Evolutionary conservation across 768 basidiomycete genomes (phyloP).

Genomic region (Favolaschia claudopus): DNA sequence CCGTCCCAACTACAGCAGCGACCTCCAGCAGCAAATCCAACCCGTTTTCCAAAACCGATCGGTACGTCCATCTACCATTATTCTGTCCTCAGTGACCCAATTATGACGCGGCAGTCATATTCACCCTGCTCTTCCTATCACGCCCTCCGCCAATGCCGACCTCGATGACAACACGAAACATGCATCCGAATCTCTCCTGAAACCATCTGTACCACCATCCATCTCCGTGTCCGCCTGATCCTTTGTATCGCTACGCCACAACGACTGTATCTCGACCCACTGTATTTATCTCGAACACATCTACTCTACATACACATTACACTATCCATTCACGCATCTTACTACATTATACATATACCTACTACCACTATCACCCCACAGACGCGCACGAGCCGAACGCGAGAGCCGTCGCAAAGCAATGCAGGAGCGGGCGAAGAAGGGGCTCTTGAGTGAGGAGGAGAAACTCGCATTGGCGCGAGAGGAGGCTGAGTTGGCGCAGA

Average conservation of each 20-base stretch:
- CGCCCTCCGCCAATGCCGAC: constrained; percentile 29
- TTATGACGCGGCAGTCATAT: constrained; percentile 70
- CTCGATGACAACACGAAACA: constrained; percentile 44
- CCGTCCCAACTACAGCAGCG: constrained; percentile 28
- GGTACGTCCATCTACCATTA: constrained; percentile 59
- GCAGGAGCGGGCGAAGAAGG: constrained; percentile 77
- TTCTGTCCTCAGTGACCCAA: constrained; percentile 53
- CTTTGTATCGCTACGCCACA: constrained; percentile 36
- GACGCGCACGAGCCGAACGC: constrained; percentile 78
- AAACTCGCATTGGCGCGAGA: constrained; percentile 55
- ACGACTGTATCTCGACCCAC: constrained; percentile 36
- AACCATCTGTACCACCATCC: constrained; percentile 72
- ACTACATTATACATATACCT: too few relatives aligned
- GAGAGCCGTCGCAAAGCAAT: constrained; percentile 76
- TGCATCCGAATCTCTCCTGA: constrained; percentile 43
- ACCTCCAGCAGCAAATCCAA: constrained; percentile 26
- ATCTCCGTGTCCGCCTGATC: constrained; percentile 72
- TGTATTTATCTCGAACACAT: too few relatives aligned
- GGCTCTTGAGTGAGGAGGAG: constrained; percentile 65
- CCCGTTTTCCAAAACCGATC: constrained; percentile 60
- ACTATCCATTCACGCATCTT: too few relatives aligned
- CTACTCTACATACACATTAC: too few relatives aligned
- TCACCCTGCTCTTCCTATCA: constrained; percentile 30
- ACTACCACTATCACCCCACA: too few relatives aligned
- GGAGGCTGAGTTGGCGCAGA: constrained; percentile 47